Evolutionary conservation across 1,139 yeast species (phyloP).

Genomic region (Ogataea hybrid): DNA sequence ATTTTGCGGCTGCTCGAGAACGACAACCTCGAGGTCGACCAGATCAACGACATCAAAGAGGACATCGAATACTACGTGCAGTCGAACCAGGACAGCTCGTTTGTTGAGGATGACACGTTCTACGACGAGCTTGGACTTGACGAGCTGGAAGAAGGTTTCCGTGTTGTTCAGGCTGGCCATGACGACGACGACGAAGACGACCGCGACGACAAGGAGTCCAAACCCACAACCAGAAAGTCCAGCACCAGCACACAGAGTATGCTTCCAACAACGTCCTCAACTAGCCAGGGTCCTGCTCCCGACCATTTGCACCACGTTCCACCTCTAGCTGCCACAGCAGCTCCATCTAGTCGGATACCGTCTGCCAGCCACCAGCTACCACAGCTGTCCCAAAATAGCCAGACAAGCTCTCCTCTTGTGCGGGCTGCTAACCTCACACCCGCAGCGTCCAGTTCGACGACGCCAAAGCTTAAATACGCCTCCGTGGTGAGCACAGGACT

Average conservation of each 20-base stretch:
- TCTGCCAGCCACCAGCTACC: constrained; percentile 10
- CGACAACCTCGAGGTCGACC: constrained; percentile 79
- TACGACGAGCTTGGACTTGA: constrained; percentile 85
- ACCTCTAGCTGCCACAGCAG: not conserved
- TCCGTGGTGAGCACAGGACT: constrained; percentile 26
- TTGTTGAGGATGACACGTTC: constrained; percentile 91
- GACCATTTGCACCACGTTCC: no score
- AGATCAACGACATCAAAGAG: constrained; percentile 77
- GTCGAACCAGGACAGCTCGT: constrained; percentile 93
- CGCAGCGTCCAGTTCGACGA: constrained; percentile 28
- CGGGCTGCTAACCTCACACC: constrained; percentile 15
- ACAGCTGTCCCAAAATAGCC: constrained; percentile 15
- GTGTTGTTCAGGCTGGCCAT: constrained; percentile 35
- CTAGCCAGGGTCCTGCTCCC: no score
- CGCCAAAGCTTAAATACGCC: constrained; percentile 35
- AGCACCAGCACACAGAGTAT: constrained; percentile 13
- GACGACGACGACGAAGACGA: constrained; percentile 9
- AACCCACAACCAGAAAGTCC: constrained; percentile 14
- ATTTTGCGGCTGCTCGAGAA: constrained; percentile 78
- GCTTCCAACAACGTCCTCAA: not conserved
- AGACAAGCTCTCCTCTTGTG: constrained; percentile 18
- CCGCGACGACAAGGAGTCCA: constrained; percentile 10
- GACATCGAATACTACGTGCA: constrained; percentile 94
- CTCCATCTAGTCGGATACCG: not conserved
- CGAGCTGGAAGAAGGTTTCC: constrained; percentile 54